Evolutionary conservation across 1,284 basidiomycete genomes (phyloP), one percentile per base, ranked within the genome.

Genomic region (Volvariella surrecta): DNA sequence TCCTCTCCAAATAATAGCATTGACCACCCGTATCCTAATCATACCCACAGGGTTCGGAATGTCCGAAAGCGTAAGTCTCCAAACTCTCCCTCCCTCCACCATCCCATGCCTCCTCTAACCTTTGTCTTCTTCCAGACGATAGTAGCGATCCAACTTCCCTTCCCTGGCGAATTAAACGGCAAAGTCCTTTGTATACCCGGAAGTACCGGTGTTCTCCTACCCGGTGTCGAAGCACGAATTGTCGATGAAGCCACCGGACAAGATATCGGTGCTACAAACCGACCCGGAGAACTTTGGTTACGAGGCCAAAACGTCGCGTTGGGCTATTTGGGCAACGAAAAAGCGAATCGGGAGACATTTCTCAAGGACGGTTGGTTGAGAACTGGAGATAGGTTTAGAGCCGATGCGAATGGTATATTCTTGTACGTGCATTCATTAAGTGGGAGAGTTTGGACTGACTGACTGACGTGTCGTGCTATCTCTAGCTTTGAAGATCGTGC

Each of bases 241-340:
- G 53, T 84, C 2, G 68, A 71, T 1, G 76, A 79, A 20, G 80
- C 83, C 48, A n/a, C n/a, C n/a, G 79, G 79, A 4, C 57, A 62
- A 1, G 70, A 81, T 7, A n/a, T n/a, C n/a, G 79, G 74, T 0
- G 68, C 60, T 13, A 46, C 68, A 4, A 67, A 72, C 47, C 82
- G 86, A 54, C 62, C 72, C 0, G 86, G 85, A 0, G 82, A 89
- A 51, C 60, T 89, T 2, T 75, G 71, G 59, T 52, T 87, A 7
- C 65, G 64, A 38, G 73, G 77, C 17, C 57, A 45, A 0, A 80
- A 74, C 50, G 56, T 83, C 37, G 71, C 73, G 0, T 54, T 76
- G 1, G 85, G 85, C 0, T 89, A 89, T 56, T 84, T 73, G 74
- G 71, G 75, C 37, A 81, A 88, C 55, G 71, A 74, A 44, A 65